Evolutionary conservation across 2,329 filamentous ascomycete genomes (phyloP).

Genomic region (Moelleriella libera): DNA sequence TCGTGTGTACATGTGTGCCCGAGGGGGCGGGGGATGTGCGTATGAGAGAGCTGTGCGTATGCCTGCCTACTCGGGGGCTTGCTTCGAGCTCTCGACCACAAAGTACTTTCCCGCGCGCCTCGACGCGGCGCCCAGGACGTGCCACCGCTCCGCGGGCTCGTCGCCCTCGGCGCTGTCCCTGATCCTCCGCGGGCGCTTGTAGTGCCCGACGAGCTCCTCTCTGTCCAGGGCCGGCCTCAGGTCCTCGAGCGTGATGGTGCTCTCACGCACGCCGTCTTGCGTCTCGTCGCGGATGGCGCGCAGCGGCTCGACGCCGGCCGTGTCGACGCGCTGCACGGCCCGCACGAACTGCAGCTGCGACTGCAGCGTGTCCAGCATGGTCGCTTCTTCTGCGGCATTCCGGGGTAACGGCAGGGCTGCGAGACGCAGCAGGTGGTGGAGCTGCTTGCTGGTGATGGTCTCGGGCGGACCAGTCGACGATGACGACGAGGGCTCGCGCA

Average conservation of each 20-base stretch:
- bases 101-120: slow-evolving; percentile 61
- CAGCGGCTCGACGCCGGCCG: slow-evolving; percentile 57
- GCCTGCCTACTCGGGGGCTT: slow-evolving; percentile 4
- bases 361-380: slow-evolving; percentile 61
- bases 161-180: slow-evolving; percentile 11
- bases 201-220: slow-evolving; percentile 48
- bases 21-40: no score
- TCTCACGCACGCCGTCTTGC: slow-evolving; percentile 40
- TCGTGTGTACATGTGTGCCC: no score
- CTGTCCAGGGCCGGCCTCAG: slow-evolving; percentile 39
- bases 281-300: slow-evolving; percentile 74
- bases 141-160: slow-evolving; percentile 48
- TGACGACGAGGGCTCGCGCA: slow-evolving; percentile 22
- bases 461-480: no score
- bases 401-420: slow-evolving; percentile 71
- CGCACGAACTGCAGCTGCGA: slow-evolving; percentile 86
- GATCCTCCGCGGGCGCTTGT: slow-evolving; percentile 26
- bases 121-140: slow-evolving; percentile 52
- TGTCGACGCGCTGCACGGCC: slow-evolving; percentile 69
- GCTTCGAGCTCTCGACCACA: slow-evolving; percentile 52
- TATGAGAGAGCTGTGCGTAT: neutral
- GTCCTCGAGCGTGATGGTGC: slow-evolving; percentile 42
- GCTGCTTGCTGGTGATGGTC: slow-evolving; percentile 47
- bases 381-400: slow-evolving; percentile 44
- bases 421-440: slow-evolving; percentile 75